Conservation (phyloP, 208 protist species). For the Trypanosoma vivax region DNA sequence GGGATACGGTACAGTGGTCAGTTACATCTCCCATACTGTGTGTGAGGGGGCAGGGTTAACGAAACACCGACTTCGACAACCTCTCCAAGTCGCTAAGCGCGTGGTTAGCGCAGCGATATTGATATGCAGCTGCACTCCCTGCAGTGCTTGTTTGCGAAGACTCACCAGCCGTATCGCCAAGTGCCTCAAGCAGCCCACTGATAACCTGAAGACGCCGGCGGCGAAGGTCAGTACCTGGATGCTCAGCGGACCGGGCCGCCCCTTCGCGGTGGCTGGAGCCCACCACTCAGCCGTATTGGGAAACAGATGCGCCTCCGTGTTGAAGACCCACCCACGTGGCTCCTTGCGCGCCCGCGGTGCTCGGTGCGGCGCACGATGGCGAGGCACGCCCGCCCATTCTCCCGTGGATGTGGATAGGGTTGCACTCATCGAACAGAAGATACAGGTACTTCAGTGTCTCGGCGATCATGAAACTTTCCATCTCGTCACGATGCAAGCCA, state of each 20-base stretch:
- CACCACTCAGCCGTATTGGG: slow-evolving; percentile 39
- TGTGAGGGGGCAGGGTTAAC: too few species aligned
- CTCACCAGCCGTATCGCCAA: neutral
- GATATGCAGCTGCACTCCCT: neutral
- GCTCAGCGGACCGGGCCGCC: neutral
- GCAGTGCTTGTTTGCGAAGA: neutral
- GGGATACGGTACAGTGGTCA: too few species aligned
- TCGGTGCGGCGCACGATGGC: neutral
- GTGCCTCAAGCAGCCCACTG: slow-evolving; percentile 1
- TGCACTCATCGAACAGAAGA: slow-evolving; percentile 84
- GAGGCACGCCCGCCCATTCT: slow-evolving; percentile 5
- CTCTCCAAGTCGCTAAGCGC: slow-evolving; percentile 14
- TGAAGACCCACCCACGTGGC: slow-evolving; percentile 37
- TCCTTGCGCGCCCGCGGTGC: neutral
- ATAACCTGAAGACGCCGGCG: slow-evolving; percentile 5
- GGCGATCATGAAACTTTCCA: slow-evolving; percentile 92
- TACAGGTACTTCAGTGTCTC: slow-evolving; percentile 97
- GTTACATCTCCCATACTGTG: too few species aligned
- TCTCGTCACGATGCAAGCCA: slow-evolving; percentile 38
- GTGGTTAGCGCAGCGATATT: slow-evolving; percentile 24
- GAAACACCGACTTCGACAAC: slow-evolving; percentile 18
- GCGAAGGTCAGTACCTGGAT: neutral
- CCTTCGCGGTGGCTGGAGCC: neutral
- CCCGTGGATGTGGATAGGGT: slow-evolving; percentile 20
- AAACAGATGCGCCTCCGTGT: slow-evolving; percentile 55